A percentile compares a stretch with the other conserved stretches of the same genome.
Evolutionary conservation across 2,329 filamentous ascomycete genomes (phyloP).

Genomic region (Thielaviopsis punctulata): DNA sequence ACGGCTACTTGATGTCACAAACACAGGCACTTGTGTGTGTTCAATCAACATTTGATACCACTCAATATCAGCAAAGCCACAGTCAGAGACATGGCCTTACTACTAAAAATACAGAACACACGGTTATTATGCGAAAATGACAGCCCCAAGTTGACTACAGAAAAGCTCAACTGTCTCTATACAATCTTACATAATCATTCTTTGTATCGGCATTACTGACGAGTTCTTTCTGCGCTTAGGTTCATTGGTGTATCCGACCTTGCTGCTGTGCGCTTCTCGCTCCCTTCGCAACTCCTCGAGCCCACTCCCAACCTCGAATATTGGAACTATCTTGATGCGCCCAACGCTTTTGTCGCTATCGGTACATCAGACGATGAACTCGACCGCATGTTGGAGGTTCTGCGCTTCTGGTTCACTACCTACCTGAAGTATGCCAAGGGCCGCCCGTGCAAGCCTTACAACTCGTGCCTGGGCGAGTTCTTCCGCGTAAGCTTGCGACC

Average conservation of each 20-base stretch:
- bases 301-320: slow-evolving; percentile 96
- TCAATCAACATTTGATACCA: neutral
- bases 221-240: slow-evolving; percentile 30
- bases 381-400: slow-evolving; percentile 83
- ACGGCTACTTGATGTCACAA: neutral
- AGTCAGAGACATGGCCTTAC: neutral
- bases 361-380: slow-evolving; percentile 83
- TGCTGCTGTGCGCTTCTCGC: slow-evolving; percentile 84
- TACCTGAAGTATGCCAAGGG: slow-evolving; percentile 98
- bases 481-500: slow-evolving; percentile 51
- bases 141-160: neutral
- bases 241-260: slow-evolving; percentile 96
- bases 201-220: neutral
- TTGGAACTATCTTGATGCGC: slow-evolving; percentile 94
- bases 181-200: neutral
- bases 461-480: slow-evolving; percentile 91
- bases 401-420: slow-evolving; percentile 98
- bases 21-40: neutral
- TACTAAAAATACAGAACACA: neutral
- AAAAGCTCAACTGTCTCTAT: neutral
- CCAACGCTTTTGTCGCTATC: slow-evolving; percentile 68
- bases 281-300: slow-evolving; percentile 88
- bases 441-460: slow-evolving; percentile 97
- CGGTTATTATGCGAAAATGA: neutral
- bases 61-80: neutral